Conservation (phyloP, 805 yeast species). For the Kluyveromyces dobzhanskii region DNA sequence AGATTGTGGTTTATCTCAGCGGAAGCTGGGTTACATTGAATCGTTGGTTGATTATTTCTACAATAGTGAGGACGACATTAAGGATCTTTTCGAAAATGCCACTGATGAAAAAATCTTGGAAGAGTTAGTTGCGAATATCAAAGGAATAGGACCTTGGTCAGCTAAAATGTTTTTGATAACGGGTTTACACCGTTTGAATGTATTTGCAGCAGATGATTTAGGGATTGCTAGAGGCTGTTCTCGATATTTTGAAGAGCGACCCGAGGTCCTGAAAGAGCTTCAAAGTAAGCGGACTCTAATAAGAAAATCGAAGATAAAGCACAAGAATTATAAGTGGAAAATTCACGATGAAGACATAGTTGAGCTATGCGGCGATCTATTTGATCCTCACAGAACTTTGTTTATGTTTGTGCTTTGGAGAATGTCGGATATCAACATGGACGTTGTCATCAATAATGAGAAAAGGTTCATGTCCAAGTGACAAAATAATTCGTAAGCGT, state of each 20-base stretch:
- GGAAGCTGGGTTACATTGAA: conserved; percentile 57
- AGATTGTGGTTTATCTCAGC: conserved; percentile 56
- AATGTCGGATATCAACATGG: conserved; percentile 48
- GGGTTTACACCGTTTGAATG: conserved; percentile 55
- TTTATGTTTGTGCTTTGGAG: conserved; percentile 74
- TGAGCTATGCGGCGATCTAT: conserved; percentile 46
- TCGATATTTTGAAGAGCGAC: conserved; percentile 47
- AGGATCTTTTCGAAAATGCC: conserved; percentile 29
- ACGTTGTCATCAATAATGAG: conserved; percentile 31
- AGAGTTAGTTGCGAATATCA: conserved; percentile 41
- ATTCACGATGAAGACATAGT: conserved; percentile 53
- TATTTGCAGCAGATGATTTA: conserved; percentile 70
- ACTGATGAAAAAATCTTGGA: conserved; percentile 40
- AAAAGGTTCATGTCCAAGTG: conserved; percentile 14
- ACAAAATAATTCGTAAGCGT: background rate
- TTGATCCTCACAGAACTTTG: conserved; percentile 57
- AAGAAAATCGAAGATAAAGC: conserved; percentile 30
- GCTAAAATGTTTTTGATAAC: conserved; percentile 81
- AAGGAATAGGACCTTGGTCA: conserved; percentile 81
- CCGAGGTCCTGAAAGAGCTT: conserved; percentile 38
- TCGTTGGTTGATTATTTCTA: conserved; percentile 45
- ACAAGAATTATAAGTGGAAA: conserved; percentile 54
- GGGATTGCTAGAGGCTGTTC: conserved; percentile 82
- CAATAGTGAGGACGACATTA: conserved; percentile 30
- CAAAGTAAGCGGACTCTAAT: conserved; percentile 33